Conservation (phyloP, 1,284 basidiomycete genomes). For the Phylloboletellus chloephorus region DNA sequence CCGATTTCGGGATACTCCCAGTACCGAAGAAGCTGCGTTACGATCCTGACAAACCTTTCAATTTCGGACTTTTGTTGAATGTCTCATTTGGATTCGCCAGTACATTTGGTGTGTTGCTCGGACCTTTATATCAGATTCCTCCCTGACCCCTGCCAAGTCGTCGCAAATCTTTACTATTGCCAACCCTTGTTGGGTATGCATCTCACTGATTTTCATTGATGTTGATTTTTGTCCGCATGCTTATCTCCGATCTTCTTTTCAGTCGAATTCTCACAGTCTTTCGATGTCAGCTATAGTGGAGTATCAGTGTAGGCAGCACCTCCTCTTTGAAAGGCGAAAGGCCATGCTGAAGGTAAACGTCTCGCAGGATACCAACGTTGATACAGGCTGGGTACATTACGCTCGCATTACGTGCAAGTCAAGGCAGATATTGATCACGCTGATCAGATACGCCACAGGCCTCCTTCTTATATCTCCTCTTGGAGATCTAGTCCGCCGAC, state of each 20-base stretch:
- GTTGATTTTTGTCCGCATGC: background rate
- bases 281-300: conserved; percentile 50
- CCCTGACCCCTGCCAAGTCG: conserved; percentile 33
- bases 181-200: conserved; percentile 63
- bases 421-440: background rate
- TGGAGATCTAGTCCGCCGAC: conserved; percentile 61
- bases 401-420: background rate
- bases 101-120: conserved; percentile 38
- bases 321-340: background rate
- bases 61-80: conserved; percentile 60
- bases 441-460: conserved; percentile 49
- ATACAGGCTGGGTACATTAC: conserved; percentile 43
- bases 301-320: conserved; percentile 46
- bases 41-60: conserved; percentile 51
- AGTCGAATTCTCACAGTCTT: conserved; percentile 54
- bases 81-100: conserved; percentile 62
- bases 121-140: conserved; percentile 32
- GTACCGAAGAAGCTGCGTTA: conserved; percentile 61
- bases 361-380: conserved; percentile 42
- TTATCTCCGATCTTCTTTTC: conserved; percentile 9
- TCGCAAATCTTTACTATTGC: conserved; percentile 67
- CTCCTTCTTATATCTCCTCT: conserved; percentile 59
- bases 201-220: background rate
- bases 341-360: background rate
- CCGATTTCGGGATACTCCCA: conserved; percentile 60